Evolutionary conservation across 371 early-diverging fungal genomes (phyloP), one percentile per base, ranked within the genome.

Genomic region (Mortierella sp.): DNA sequence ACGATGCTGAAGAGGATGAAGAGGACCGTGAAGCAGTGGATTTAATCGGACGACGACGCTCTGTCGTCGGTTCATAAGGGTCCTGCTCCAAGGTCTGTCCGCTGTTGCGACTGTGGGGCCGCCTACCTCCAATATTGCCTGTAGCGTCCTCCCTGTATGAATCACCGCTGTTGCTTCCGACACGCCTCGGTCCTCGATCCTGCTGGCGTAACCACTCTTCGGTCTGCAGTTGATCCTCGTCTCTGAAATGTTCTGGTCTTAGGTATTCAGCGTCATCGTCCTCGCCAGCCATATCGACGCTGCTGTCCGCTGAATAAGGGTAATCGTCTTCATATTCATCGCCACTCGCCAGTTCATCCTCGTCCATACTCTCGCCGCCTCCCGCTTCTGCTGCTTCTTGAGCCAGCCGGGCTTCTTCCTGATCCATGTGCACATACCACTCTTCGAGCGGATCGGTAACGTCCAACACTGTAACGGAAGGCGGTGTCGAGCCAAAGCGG

Each of bases 371-470:
- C 46, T 76, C 62, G 14, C 64, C 65, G 24, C 66, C 72, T 5
- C 68, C 79, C 10, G 70, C 76, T 23, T 78, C 74, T 3, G 69
- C 63, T 27, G 66, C 76, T 31, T 65, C 71, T 27, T 76, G 70
- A 16, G 74, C 78, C 14, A 74, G 59, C 4, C 72, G 63, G 1
- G 59, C 72, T n/a, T 72, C 72, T 18, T 85, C 83, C 26, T 88
- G 89, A 39, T 83, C 84, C 50, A 84, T 84, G 16, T 82, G 81
- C 24, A 87, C 74, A 73, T 98, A 98, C 78, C 96, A 96, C 78
- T 96, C 97, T 8, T 93, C 89, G 41, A 91, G 88, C 0, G 97
- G 96, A 58, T 95, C 95, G 19, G 91, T 90, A 21, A 98, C 86
- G 56, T 95, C 91, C 9, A 82, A 82, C 19, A 96, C 90, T 51